A percentile compares a stretch with the other conserved stretches of the same genome.
Conservation (phyloP, 2,329 filamentous ascomycete species). For the Pseudogymnoascus sp. region DNA sequence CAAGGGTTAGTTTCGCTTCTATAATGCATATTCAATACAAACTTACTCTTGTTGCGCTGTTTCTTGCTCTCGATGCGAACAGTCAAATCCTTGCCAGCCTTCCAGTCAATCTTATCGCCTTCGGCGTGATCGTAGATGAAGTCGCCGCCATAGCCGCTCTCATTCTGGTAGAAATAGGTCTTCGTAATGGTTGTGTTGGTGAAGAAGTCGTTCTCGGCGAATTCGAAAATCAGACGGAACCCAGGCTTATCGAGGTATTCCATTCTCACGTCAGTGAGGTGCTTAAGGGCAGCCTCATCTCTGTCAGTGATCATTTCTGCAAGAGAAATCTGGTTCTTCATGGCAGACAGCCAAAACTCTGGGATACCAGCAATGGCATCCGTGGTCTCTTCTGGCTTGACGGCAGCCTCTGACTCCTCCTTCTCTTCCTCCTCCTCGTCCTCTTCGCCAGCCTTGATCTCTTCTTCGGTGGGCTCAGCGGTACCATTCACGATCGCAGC, state of each 20-base stretch:
- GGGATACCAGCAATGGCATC: constrained; percentile 71
- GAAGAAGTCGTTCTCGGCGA: constrained; percentile 92
- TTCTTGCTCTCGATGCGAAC: constrained; percentile 98
- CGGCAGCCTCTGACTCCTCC: constrained; percentile 42
- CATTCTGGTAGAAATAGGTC: constrained; percentile 98
- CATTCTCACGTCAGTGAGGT: constrained; percentile 90
- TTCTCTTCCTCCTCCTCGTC: constrained; percentile 62
- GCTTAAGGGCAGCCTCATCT: constrained; percentile 88
- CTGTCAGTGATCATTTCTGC: constrained; percentile 98
- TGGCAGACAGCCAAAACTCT: constrained; percentile 98
- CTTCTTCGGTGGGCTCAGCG: constrained; percentile 75
- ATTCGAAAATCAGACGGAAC: constrained; percentile 97
- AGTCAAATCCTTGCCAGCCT: constrained; percentile 84
- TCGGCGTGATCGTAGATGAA: constrained; percentile 99
- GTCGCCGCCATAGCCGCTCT: constrained; percentile 96
- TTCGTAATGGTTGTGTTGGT: constrained; percentile 95
- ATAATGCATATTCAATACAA: not conserved
- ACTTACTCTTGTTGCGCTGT: constrained; percentile 97
- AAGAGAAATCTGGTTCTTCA: constrained; percentile 98
- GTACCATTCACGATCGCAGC: constrained; percentile 84
- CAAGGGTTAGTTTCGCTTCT: not conserved
- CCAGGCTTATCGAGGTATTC: constrained; percentile 98
- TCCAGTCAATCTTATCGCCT: constrained; percentile 97
- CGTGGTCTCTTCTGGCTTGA: constrained; percentile 42
- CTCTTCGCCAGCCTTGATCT: constrained; percentile 79